Evolutionary conservation across 2,329 filamentous ascomycete genomes (phyloP).

Genomic region (Clarireedia homoeocarpa): DNA sequence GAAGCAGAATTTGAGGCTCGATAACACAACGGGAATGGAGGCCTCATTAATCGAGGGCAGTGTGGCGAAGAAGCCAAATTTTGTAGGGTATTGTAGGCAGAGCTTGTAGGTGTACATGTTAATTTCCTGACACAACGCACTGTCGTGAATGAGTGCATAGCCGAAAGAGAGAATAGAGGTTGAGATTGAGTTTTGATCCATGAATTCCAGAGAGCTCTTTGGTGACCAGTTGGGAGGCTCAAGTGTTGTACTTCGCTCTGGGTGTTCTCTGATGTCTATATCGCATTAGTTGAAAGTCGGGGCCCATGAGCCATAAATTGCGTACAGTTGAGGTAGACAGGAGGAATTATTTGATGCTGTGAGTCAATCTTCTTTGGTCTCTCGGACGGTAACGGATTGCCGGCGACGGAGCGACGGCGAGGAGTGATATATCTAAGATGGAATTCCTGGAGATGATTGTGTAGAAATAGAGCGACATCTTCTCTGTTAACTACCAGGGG

Average conservation of each 20-base stretch:
- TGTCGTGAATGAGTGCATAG: neutral
- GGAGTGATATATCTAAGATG: neutral
- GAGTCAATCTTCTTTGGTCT: neutral
- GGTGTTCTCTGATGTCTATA: too few relatives aligned
- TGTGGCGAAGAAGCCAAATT: constrained; percentile 4
- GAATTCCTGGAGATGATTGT: neutral
- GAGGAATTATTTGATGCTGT: constrained; percentile 2
- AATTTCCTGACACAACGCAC: neutral
- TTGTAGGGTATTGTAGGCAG: neutral
- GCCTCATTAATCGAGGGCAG: neutral
- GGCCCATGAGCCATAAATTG: neutral
- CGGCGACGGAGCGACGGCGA: neutral
- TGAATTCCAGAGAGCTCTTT: neutral
- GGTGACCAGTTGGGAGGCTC: neutral
- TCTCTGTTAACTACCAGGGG: neutral
- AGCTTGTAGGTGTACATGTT: neutral
- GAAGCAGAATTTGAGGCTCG: neutral
- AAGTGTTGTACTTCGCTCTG: too few relatives aligned
- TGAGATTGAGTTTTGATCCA: neutral
- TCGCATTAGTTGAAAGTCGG: too few relatives aligned
- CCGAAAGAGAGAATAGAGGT: constrained; percentile 2
- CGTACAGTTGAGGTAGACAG: constrained; percentile 1
- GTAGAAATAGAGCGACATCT: neutral
- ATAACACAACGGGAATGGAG: neutral
- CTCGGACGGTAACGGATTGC: neutral